phyloP scores from a whole-genome alignment of 2,329 filamentous ascomycete species.

The Shiraia sp. region DNA sequence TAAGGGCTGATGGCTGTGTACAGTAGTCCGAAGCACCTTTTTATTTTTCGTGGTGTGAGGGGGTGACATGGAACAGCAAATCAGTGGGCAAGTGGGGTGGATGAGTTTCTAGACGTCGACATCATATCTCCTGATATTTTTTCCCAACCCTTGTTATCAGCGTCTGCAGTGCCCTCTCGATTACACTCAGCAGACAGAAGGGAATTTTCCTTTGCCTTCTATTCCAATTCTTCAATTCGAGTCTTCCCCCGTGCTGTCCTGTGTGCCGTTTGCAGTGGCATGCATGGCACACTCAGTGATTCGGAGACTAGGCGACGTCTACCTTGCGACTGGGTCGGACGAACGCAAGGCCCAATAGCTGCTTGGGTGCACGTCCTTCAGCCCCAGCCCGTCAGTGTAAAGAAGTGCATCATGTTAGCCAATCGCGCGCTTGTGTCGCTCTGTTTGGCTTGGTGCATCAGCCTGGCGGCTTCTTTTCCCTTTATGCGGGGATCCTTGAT shows the following conservation, averaged over 20 bases:
- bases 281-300: slow-evolving; percentile 4
- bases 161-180: slow-evolving; percentile 4
- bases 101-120: slow-evolving; percentile 23
- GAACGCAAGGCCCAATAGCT: slow-evolving; percentile 22
- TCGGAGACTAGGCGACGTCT: slow-evolving; percentile 12
- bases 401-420: slow-evolving; percentile 3
- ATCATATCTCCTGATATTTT: slow-evolving; percentile 30
- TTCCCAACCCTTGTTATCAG: slow-evolving; percentile 1
- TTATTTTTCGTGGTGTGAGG: slow-evolving; percentile 28
- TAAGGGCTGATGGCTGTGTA: slow-evolving; percentile 8
- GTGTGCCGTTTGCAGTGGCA: too few species aligned
- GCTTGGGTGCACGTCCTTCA: slow-evolving; percentile 12
- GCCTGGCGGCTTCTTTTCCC: slow-evolving; percentile 26
- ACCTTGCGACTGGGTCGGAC: slow-evolving; percentile 22
- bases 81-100: slow-evolving; percentile 12
- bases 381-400: slow-evolving; percentile 15
- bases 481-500: slow-evolving; percentile 24
- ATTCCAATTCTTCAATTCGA: slow-evolving; percentile 2
- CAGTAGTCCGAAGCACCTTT: not conserved
- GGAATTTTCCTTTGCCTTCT: slow-evolving; percentile 1
- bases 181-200: slow-evolving; percentile 7
- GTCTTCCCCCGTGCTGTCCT: too few species aligned
- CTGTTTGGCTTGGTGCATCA: slow-evolving; percentile 7
- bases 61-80: too few species aligned
- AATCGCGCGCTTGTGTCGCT: slow-evolving; percentile 8